phyloP scores from a whole-genome alignment of 352 stramenopile genomes.

The Pythium dissotocum region DNA sequence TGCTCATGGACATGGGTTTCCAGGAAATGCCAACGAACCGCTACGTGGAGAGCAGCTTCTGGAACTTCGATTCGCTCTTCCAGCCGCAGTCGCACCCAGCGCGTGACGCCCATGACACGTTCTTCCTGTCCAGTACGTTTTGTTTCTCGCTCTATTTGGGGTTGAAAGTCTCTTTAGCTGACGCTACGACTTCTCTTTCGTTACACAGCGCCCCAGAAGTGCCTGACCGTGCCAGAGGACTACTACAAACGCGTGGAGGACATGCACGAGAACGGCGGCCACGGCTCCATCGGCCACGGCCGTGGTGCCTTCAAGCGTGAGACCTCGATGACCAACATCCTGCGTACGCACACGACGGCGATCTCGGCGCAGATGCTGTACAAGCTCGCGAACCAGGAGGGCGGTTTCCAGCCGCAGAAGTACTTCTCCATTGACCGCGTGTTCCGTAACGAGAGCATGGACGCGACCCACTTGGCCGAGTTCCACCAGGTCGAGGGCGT shows the following conservation, averaged over 20 bases:
- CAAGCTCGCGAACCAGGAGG: constrained; percentile 94
- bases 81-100: constrained; percentile 99
- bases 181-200: constrained; percentile 1
- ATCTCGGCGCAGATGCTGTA: constrained; percentile 99
- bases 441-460: constrained; percentile 99
- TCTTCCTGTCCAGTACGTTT: constrained; percentile 97
- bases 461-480: constrained; percentile 99
- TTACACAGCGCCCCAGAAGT: constrained; percentile 61
- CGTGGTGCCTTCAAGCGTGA: constrained; percentile 90
- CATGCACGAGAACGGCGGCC: constrained; percentile 97
- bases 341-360: constrained; percentile 99
- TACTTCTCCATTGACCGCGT: constrained; percentile 99
- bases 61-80: constrained; percentile 99
- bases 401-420: constrained; percentile 96
- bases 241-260: constrained; percentile 98
- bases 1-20: constrained; percentile 99
- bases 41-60: constrained; percentile 99
- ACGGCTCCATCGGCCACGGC: constrained; percentile 93
- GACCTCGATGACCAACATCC: constrained; percentile 99
- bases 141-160: not conserved
- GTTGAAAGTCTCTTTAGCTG: not conserved
- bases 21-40: constrained; percentile 99
- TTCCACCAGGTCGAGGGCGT: constrained; percentile 99
- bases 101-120: constrained; percentile 99
- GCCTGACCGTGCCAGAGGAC: constrained; percentile 94